These are phyloP conservation scores for Nakaseomyces kungkrabaensis DNA, from an alignment of 1,139 yeast species.

Conservation along the genomic window DNA sequence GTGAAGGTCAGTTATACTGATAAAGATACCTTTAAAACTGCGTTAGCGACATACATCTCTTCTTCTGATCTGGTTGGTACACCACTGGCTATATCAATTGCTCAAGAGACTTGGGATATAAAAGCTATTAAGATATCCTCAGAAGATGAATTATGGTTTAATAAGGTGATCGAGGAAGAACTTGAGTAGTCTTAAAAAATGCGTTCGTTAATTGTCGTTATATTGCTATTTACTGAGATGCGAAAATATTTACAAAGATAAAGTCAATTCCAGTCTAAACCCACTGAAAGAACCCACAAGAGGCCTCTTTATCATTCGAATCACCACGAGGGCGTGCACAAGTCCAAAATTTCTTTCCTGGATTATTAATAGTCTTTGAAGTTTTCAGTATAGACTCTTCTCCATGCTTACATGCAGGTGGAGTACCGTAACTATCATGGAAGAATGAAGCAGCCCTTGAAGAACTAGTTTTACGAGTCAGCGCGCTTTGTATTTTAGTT, in stretches of 20 bases:
- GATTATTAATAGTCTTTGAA: slow-evolving; percentile 36
- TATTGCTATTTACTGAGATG: not conserved
- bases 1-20: slow-evolving; percentile 26
- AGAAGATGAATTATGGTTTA: slow-evolving; percentile 25
- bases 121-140: slow-evolving; percentile 10
- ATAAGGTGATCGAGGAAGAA: slow-evolving; percentile 17
- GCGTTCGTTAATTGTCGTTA: not conserved
- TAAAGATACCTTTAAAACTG: slow-evolving; percentile 22
- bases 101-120: slow-evolving; percentile 14
- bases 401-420: slow-evolving; percentile 46
- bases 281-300: slow-evolving; percentile 37
- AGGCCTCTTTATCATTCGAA: slow-evolving; percentile 20
- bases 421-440: slow-evolving; percentile 27
- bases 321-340: slow-evolving; percentile 36
- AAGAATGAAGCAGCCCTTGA: slow-evolving; percentile 2
- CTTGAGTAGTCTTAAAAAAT: not conserved
- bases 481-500: not conserved
- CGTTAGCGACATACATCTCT: slow-evolving; percentile 27
- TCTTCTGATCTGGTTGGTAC: slow-evolving; percentile 21
- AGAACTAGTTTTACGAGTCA: not conserved
- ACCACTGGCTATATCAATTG: slow-evolving; percentile 16
- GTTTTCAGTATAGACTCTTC: slow-evolving; percentile 42
- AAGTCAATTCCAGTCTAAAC: slow-evolving; percentile 10
- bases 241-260: too few relatives aligned
- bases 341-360: slow-evolving; percentile 53